These are phyloP conservation scores for Mortierella sp. DNA, from an alignment of 371 early-diverging fungal species.

Conservation along the genomic window DNA sequence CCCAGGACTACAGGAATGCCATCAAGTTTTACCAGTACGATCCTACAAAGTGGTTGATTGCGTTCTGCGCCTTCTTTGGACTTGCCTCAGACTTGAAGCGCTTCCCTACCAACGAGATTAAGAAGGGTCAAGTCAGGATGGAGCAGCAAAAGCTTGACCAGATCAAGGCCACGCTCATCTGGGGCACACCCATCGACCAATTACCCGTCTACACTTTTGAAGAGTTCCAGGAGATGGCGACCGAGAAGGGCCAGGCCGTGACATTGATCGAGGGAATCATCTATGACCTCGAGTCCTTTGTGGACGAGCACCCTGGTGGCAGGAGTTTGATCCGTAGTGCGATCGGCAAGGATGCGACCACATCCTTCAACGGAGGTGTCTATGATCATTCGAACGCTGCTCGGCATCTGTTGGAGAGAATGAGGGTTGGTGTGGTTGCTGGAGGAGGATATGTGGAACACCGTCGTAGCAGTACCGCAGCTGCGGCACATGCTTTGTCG, in stretches of 20 bases:
- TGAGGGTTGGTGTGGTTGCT: constrained; percentile 78
- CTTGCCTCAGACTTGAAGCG: constrained; percentile 90
- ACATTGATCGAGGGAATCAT: constrained; percentile 91
- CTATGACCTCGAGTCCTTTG: constrained; percentile 92
- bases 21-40: constrained; percentile 93
- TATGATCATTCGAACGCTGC: constrained; percentile 90
- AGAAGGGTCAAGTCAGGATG: constrained; percentile 89
- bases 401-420: constrained; percentile 78
- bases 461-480: constrained; percentile 26
- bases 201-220: constrained; percentile 85
- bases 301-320: constrained; percentile 95
- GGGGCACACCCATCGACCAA: constrained; percentile 80
- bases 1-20: constrained; percentile 96
- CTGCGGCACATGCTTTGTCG: background rate
- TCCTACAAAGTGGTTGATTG: constrained; percentile 97
- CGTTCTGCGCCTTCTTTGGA: constrained; percentile 73
- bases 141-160: constrained; percentile 82
- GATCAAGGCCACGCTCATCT: constrained; percentile 74
- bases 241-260: constrained; percentile 78
- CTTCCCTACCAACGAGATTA: constrained; percentile 93
- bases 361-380: constrained; percentile 89
- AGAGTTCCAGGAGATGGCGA: constrained; percentile 78
- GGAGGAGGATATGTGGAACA: constrained; percentile 67
- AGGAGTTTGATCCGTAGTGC: constrained; percentile 26
- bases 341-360: constrained; percentile 80